Conservation (phyloP, 176 grass and related monocot species). For the Thinopyrum elongatum region DNA sequence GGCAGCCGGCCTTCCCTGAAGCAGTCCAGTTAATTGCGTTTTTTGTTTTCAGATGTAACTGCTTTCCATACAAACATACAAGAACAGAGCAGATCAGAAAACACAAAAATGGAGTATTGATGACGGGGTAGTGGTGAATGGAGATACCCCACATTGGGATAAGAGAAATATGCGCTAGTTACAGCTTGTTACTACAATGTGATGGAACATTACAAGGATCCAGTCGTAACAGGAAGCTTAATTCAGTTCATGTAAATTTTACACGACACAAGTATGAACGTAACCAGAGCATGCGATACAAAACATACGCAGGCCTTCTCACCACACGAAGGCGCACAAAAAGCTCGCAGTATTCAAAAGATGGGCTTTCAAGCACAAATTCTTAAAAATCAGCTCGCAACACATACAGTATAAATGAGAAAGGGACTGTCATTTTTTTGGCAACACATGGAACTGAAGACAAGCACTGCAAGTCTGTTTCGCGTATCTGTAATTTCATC, state of each 20-base stretch:
- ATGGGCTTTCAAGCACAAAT: not conserved
- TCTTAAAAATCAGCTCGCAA: not conserved
- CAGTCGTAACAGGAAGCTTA: too few species aligned
- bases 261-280: not conserved
- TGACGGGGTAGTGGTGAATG: not conserved
- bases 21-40: not conserved
- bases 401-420: not conserved
- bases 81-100: not conserved
- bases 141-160: not conserved
- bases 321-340: not conserved
- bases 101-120: not conserved
- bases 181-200: too few species aligned
- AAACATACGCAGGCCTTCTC: not conserved
- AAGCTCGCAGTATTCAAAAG: not conserved
- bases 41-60: not conserved
- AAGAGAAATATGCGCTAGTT: too few species aligned
- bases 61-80: not conserved
- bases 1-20: not conserved
- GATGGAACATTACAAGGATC: too few species aligned
- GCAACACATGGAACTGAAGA: not conserved
- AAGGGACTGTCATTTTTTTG: not conserved
- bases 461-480: not conserved
- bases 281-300: not conserved
- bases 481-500: not conserved
- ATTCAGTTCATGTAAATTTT: not conserved